phyloP scores from a whole-genome alignment of 441 rosid species.

The Gossypium trilobum region DNA sequence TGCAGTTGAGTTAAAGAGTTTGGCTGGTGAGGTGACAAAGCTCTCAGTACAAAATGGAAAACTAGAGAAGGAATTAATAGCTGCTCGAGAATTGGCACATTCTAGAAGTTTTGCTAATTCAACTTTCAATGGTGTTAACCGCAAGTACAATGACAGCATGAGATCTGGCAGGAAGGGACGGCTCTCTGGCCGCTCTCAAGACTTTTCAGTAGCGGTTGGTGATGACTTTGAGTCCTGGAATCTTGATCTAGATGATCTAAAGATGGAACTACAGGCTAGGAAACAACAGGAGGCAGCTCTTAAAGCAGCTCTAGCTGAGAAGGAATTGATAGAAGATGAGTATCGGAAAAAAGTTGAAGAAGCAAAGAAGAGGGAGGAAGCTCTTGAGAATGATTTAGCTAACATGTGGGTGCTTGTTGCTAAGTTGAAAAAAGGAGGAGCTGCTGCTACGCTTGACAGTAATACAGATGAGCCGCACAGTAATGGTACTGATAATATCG shows the following conservation, averaged over 20 bases:
- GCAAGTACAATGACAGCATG: conserved; percentile 43
- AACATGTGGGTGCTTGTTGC: conserved; percentile 99
- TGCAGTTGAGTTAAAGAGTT: conserved; percentile 89
- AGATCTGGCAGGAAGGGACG: conserved; percentile 72
- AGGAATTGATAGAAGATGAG: conserved; percentile 66
- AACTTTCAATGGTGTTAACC: conserved; percentile 43
- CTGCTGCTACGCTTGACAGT: conserved; percentile 39
- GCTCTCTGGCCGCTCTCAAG: conserved; percentile 53
- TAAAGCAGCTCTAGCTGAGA: conserved; percentile 80
- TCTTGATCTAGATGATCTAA: conserved; percentile 69
- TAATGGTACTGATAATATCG: conserved; percentile 23
- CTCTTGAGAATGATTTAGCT: conserved; percentile 90
- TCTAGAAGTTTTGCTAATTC: conserved; percentile 36
- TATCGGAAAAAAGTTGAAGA: conserved; percentile 70
- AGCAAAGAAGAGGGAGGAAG: conserved; percentile 79
- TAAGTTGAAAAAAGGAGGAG: conserved; percentile 74
- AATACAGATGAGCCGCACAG: conserved; percentile 32
- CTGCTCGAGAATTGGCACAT: conserved; percentile 60
- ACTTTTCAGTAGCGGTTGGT: conserved; percentile 32
- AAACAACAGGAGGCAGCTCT: conserved; percentile 81
- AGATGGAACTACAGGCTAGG: conserved; percentile 76
- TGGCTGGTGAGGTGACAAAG: conserved; percentile 90
- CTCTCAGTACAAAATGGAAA: conserved; percentile 76
- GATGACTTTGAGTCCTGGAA: conserved; percentile 71
- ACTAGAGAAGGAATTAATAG: conserved; percentile 65